Evolutionary conservation across 148 eudicot species (phyloP).

Genomic region (Rhododendron henanense): DNA sequence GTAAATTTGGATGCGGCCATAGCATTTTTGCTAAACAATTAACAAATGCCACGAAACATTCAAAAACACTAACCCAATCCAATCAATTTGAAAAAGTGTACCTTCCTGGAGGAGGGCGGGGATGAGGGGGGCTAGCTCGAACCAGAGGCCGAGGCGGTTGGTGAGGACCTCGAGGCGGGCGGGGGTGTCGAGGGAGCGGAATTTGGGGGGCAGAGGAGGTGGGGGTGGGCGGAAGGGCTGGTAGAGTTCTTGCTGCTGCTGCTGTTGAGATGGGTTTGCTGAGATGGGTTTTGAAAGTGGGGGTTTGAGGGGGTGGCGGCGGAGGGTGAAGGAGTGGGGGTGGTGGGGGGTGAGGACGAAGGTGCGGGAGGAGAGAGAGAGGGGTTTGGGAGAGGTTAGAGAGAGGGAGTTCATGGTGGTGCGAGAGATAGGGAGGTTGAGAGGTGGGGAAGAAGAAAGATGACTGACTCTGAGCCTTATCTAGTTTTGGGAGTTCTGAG

Average conservation of each 20-base stretch:
- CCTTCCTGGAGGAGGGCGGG: slow-evolving; percentile 52
- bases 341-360: slow-evolving; percentile 13
- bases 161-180: slow-evolving; percentile 54
- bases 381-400: slow-evolving; percentile 8
- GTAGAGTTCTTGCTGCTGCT: slow-evolving; percentile 48
- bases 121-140: slow-evolving; percentile 74
- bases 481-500: not conserved
- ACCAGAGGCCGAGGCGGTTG: slow-evolving; percentile 73
- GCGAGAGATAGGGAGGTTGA: not conserved
- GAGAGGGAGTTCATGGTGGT: slow-evolving; percentile 2
- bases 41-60: too few species aligned
- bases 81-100: not conserved
- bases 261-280: slow-evolving; percentile 6
- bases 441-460: not conserved
- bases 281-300: slow-evolving; percentile 22
- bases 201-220: slow-evolving; percentile 54
- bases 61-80: too few species aligned
- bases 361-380: slow-evolving; percentile 25
- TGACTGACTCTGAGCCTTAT: not conserved
- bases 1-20: not conserved
- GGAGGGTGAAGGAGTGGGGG: slow-evolving; percentile 14
- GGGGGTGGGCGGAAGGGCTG: slow-evolving; percentile 83
- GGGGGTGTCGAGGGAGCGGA: slow-evolving; percentile 50
- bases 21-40: not conserved
- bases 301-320: slow-evolving; percentile 10